A percentile compares a stretch with the other conserved stretches of the same genome.
These are phyloP conservation scores for Penicillium odoratum DNA, from an alignment of 495 filamentous ascomycete species.

Conservation along the genomic window DNA sequence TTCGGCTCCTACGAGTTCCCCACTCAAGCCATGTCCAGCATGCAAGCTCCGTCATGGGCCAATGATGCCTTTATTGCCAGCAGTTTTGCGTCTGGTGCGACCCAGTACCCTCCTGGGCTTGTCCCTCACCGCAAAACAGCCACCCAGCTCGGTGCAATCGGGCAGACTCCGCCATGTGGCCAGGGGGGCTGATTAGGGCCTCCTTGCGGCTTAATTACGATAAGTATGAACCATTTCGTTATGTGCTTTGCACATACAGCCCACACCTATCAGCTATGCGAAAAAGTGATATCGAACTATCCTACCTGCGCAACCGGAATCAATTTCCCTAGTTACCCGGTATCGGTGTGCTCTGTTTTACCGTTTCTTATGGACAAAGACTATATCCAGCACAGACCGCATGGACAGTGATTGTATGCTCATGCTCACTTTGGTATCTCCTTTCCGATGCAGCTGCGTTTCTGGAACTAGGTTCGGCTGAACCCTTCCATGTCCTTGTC, in stretches of 20 bases:
- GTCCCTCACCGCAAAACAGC: slow-evolving; percentile 30
- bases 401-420: not conserved
- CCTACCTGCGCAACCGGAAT: slow-evolving; percentile 3
- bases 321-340: not conserved
- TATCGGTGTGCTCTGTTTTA: not conserved
- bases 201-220: not conserved
- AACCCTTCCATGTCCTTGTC: not conserved
- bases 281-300: slow-evolving; percentile 4
- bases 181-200: slow-evolving; percentile 45
- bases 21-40: slow-evolving; percentile 33
- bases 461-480: not conserved
- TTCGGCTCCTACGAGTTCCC: slow-evolving; percentile 28
- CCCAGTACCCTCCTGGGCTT: slow-evolving; percentile 28
- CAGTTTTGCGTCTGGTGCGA: slow-evolving; percentile 28
- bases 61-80: slow-evolving; percentile 48
- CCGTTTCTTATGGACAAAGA: not conserved
- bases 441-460: slow-evolving; percentile 3
- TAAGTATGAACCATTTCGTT: slow-evolving; percentile 3
- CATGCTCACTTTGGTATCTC: not conserved
- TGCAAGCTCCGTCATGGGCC: slow-evolving; percentile 38
- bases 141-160: slow-evolving; percentile 44
- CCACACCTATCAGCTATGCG: slow-evolving; percentile 3
- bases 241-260: not conserved
- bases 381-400: not conserved
- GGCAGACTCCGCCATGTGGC: slow-evolving; percentile 48